A percentile compares a stretch with the other conserved stretches of the same genome.
These are phyloP conservation scores for Giardia muris DNA, from an alignment of 208 protist species.

Conservation along the genomic window DNA sequence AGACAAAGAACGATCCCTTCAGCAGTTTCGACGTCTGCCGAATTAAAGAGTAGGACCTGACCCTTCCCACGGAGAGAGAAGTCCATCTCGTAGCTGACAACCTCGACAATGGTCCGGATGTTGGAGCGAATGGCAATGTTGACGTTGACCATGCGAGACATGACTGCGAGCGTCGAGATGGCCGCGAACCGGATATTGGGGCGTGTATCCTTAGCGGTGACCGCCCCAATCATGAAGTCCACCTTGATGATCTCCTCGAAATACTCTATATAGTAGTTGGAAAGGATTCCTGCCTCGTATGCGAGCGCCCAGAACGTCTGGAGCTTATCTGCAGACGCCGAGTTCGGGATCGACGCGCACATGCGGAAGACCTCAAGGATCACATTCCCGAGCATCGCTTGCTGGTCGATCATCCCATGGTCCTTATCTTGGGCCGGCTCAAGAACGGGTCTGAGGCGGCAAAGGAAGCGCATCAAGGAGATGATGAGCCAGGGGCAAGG, in stretches of 20 bases:
- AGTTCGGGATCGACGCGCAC: not conserved
- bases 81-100: not conserved
- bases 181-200: conserved; percentile 23
- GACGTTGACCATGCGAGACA: not conserved
- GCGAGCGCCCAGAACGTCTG: conserved; percentile 8
- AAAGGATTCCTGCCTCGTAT: not conserved
- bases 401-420: not conserved
- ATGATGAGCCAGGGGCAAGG: conserved; percentile 36
- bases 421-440: not conserved
- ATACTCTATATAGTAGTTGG: not conserved
- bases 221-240: not conserved
- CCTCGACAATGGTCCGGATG: not conserved
- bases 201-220: not conserved
- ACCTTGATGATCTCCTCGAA: not conserved
- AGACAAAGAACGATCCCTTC: not conserved
- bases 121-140: not conserved
- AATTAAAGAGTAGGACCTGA: conserved; percentile 1
- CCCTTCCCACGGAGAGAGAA: not conserved
- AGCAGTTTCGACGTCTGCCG: not conserved
- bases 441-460: not conserved
- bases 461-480: not conserved
- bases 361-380: not conserved
- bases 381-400: not conserved
- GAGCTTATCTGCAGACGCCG: not conserved
- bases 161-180: not conserved